Base-by-base conservation (phyloP, 2,329 filamentous ascomycete genomes). In the Dactylellina cionopaga region DNA sequence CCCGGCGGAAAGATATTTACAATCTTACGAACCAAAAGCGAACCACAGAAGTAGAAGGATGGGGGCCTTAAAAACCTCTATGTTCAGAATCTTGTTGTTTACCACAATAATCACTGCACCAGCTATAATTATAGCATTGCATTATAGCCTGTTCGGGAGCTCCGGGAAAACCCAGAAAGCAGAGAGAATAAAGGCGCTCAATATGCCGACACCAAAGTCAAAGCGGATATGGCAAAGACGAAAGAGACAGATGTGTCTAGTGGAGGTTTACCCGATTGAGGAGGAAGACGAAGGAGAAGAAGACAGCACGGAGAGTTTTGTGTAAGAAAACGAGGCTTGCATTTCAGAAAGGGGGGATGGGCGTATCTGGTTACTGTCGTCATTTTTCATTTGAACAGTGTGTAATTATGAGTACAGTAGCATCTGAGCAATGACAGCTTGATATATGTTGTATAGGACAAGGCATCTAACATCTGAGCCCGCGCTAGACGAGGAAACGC, bases 191-290 rank as follows among this genome's bases (percentile, higher is more conserved):
- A 19, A 11, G 9, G 5, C 9, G 5, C 10, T 44, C 3, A 13
- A 39, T 13, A 65, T 56, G 49, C 19, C 47, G 5, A 56, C 24
- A 3, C 62, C 51, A 10, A 51, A 29, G 17, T 47, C 62, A 5
- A 65, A 37, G n/a, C 22, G 27, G 10, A 0, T 37, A 9, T 65
- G 62, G 62, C 39, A 35, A 19, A 24, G 17, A 24, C 27, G 62
- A 22, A 65, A 49, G n/a, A n/a, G n/a, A 24, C 37, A 43, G 27
- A n/a, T 3, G 11, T 10, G 56, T 10, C 24, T 22, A 6, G 35
- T 33, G 1, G 49, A 37, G 7, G 43, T 54, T 37, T n/a, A 51
- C 47, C 22, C 19, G 19, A 39, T 54, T 25, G 35, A 55, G 3
- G 60, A 65, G n/a, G 29, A 27, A 39, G 62, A 33, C 10, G 22